phyloP scores from a whole-genome alignment of 371 early-diverging fungal genomes.

The Mucor indicus region DNA sequence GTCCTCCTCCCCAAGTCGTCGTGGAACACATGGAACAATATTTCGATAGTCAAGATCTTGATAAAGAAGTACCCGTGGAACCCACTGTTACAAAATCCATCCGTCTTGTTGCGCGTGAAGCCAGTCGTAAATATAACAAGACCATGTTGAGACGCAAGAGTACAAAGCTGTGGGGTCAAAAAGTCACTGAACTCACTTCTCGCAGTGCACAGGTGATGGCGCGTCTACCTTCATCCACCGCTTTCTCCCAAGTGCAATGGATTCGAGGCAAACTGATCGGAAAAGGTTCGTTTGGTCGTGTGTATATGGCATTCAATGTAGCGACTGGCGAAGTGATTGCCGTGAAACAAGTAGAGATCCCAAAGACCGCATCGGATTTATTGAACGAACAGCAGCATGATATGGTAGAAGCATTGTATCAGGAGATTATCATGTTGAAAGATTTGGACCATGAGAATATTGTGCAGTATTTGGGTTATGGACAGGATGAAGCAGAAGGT shows the following conservation, averaged over 20 bases:
- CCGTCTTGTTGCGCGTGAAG: conserved; percentile 49
- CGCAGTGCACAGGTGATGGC: conserved; percentile 7
- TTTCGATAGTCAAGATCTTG: conserved; percentile 78
- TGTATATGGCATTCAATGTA: conserved; percentile 83
- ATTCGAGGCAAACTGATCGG: conserved; percentile 88
- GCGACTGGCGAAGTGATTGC: conserved; percentile 89
- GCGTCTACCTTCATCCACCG: conserved; percentile 13
- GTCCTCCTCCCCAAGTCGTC: conserved; percentile 75
- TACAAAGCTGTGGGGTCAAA: conserved; percentile 54
- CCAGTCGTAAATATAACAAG: conserved; percentile 22
- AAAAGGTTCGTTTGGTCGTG: conserved; percentile 94
- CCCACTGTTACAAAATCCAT: conserved; percentile 41
- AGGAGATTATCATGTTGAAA: conserved; percentile 83
- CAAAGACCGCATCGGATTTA: conserved; percentile 26
- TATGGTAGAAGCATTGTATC: conserved; percentile 62
- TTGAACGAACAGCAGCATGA: conserved; percentile 29
- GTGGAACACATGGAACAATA: conserved; percentile 70
- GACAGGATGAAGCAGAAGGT: conserved; percentile 60
- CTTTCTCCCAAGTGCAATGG: conserved; percentile 54
- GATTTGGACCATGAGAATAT: conserved; percentile 82
- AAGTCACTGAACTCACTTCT: conserved; percentile 36
- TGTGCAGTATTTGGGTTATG: conserved; percentile 76
- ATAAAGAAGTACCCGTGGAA: conserved; percentile 52
- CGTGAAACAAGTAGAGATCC: conserved; percentile 88
- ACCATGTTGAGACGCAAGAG: conserved; percentile 43